Evolutionary conservation across 345 rosid genomes (phyloP), one percentile per base, ranked within the genome.

Genomic region (Eucalyptus cloeziana): DNA sequence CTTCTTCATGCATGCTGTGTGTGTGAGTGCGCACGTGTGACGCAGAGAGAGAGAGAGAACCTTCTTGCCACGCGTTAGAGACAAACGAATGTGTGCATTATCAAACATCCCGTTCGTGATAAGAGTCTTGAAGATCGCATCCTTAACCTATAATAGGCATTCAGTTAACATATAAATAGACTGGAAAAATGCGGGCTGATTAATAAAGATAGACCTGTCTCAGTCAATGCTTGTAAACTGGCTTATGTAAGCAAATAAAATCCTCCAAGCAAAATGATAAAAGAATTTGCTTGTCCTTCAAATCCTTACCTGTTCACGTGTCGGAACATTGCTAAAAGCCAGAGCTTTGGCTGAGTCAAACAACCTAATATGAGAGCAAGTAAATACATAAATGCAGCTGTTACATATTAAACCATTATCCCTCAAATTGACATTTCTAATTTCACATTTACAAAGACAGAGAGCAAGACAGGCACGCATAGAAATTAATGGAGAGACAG

Each of bases 291-390:
- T 76, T 3, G 47, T 76, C 87, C 80, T 52, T 56, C 86, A 52
- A 37, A 87, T n/a, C 58, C 90, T 94, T 45, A 95, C 98, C 95
- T 95, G 97, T 87, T 94, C 96, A 47, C 94, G 95, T 13, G 94
- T 90, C 43, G 98, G 98, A 90, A 97, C 95, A 93, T 95, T 96
- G 7, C 88, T 81, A 88, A 95, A 96, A 93, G 98, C 99, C 89
- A 97, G 93, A 91, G 98, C 98, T 92, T 95, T 96, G 86, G 98
- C 96, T 33, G 99, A 97, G 92, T 97, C 98, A 90, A 94, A 96
- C 92, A 97, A 8, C 95, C 98, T 97, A 85, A 90, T 56, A 30
- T 87, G 86, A 89, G 30, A 76, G 49, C 81, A 62, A 87, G 67
- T 40, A 86, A 89, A 91, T 45, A 85, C 86, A 90, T 86, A 54